Conservation (phyloP, 2,329 filamentous ascomycete species). For the Aspergillus pseudoglaucus region DNA sequence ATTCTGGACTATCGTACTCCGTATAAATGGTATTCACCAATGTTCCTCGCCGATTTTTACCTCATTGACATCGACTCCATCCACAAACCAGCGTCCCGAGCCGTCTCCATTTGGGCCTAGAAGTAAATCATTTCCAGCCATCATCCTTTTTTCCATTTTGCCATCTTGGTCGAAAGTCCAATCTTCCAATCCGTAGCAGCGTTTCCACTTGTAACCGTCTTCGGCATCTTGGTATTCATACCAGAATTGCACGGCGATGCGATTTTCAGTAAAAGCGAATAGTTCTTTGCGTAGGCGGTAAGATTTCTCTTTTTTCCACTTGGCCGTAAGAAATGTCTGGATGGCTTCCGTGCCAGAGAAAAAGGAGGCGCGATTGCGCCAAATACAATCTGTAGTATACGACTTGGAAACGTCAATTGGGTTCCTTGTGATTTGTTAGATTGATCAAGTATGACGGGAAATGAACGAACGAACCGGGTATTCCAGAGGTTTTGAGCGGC, state of each 20-base stretch:
- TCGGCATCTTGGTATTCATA: slow-evolving; percentile 68
- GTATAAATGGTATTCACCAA: slow-evolving; percentile 19
- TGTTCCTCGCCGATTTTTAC: slow-evolving; percentile 30
- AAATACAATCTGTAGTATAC: slow-evolving; percentile 70
- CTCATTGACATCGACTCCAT: slow-evolving; percentile 37
- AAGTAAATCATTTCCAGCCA: slow-evolving; percentile 43
- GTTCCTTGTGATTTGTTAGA: slow-evolving; percentile 42
- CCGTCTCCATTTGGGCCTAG: slow-evolving; percentile 37
- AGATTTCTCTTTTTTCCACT: slow-evolving; percentile 66
- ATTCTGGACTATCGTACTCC: too few species aligned
- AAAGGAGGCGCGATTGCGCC: slow-evolving; percentile 71
- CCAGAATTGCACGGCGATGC: slow-evolving; percentile 86
- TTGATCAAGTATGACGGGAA: neutral
- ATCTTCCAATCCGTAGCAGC: slow-evolving; percentile 68
- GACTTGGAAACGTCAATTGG: slow-evolving; percentile 60
- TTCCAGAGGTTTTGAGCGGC: slow-evolving; percentile 81
- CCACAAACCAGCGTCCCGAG: slow-evolving; percentile 40
- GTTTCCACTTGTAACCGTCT: slow-evolving; percentile 66
- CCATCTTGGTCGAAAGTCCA: slow-evolving; percentile 43
- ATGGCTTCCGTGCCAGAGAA: slow-evolving; percentile 63
- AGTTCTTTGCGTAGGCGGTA: slow-evolving; percentile 78
- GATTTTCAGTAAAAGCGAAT: slow-evolving; percentile 68
- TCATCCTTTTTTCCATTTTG: slow-evolving; percentile 43
- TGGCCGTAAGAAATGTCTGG: slow-evolving; percentile 59
- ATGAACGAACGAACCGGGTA: slow-evolving; percentile 43